phyloP scores from a whole-genome alignment of 768 basidiomycete genomes.

The Termitomyces heimii region DNA sequence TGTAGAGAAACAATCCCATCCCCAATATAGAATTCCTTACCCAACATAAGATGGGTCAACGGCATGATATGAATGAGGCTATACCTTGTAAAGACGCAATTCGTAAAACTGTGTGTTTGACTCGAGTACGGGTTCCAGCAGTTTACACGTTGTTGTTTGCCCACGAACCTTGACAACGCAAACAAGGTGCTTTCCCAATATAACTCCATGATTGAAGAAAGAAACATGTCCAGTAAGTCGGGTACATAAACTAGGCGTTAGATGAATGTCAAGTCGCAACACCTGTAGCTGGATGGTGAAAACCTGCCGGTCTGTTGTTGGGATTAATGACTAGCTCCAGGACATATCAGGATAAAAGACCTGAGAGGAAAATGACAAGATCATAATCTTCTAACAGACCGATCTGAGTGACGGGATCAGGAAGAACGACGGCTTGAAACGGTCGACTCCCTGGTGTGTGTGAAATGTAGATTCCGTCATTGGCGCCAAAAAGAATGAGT shows the following conservation, averaged over 20 bases:
- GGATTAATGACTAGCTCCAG: not conserved
- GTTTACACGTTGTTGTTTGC: slow-evolving; percentile 26
- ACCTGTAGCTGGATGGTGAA: slow-evolving; percentile 5
- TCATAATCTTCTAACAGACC: slow-evolving; percentile 74
- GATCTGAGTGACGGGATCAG: slow-evolving; percentile 53
- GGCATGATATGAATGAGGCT: not conserved
- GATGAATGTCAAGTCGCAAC: not conserved
- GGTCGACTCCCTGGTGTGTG: slow-evolving; percentile 1
- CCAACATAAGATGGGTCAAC: not conserved
- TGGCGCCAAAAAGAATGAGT: slow-evolving; percentile 10
- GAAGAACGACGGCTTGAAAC: slow-evolving; percentile 1
- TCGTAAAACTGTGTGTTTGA: not conserved
- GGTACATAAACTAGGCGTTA: slow-evolving; percentile 5
- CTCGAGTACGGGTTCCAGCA: slow-evolving; percentile 3
- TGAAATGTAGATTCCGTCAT: slow-evolving; percentile 11
- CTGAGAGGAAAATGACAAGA: slow-evolving; percentile 69
- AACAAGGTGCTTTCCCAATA: slow-evolving; percentile 43
- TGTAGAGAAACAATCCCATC: slow-evolving; percentile 72
- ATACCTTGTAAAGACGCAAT: slow-evolving; percentile 9
- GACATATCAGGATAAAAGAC: slow-evolving; percentile 21
- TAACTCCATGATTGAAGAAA: slow-evolving; percentile 9
- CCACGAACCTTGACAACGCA: slow-evolving; percentile 37
- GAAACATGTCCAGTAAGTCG: slow-evolving; percentile 25
- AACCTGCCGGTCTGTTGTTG: slow-evolving; percentile 5
- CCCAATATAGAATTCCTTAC: slow-evolving; percentile 76